A percentile compares a stretch with the other conserved stretches of the same genome.
Conservation (phyloP, 257 asterid genomes). For the Jasminum sambac region DNA sequence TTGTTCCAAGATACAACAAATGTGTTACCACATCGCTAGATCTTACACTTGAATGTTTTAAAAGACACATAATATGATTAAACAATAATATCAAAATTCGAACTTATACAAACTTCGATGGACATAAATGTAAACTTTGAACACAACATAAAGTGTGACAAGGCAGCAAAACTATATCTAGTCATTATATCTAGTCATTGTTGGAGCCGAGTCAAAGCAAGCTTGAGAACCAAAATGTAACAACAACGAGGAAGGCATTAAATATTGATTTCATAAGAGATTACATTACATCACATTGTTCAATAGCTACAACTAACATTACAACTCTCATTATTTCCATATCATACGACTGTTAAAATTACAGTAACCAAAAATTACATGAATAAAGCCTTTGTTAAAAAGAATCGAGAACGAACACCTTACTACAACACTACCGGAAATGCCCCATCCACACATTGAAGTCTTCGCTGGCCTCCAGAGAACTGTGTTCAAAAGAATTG, state of each 20-base stretch:
- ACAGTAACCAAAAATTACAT: conserved; percentile 37
- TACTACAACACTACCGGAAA: conserved; percentile 22
- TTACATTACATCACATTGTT: conserved; percentile 33
- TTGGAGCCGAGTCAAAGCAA: no score
- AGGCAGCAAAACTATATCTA: no score
- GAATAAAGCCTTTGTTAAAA: conserved; percentile 25
- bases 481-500: not conserved
- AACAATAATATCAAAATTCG: no score
- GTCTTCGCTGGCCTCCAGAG: conserved; percentile 18
- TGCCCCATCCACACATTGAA: conserved; percentile 3
- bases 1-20: no score
- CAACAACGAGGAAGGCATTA: not conserved
- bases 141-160: no score
- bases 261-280: conserved; percentile 18
- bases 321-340: conserved; percentile 27
- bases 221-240: not conserved
- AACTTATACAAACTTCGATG: no score
- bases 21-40: no score
- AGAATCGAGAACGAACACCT: conserved; percentile 35
- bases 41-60: no score
- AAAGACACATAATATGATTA: no score
- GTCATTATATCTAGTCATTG: no score
- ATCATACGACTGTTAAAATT: conserved; percentile 17
- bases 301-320: conserved; percentile 18
- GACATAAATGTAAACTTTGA: no score